Conservation (phyloP, 352 stramenopile species). For the Pythium sukuiense region DNA sequence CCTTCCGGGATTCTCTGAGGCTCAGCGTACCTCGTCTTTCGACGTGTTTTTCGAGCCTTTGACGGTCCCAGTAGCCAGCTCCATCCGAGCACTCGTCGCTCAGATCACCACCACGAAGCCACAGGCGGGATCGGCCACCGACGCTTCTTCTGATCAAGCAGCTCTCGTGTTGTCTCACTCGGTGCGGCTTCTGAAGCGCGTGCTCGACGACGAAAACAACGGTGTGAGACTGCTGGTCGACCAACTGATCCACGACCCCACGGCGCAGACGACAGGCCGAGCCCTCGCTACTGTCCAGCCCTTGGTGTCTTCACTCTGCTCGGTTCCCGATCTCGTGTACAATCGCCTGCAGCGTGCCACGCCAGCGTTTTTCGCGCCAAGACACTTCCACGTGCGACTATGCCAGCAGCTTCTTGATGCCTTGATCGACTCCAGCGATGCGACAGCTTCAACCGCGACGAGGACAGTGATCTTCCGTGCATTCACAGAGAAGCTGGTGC, state of each 20-base stretch:
- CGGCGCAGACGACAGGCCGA: conserved; percentile 21
- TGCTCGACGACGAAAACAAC: conserved; percentile 15
- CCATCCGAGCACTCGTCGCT: conserved; percentile 35
- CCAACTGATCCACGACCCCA: conserved; percentile 40
- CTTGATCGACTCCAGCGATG: conserved; percentile 14
- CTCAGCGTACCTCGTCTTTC: conserved; percentile 43
- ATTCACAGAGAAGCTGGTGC: conserved; percentile 61
- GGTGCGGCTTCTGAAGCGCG: conserved; percentile 43
- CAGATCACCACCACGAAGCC: conserved; percentile 36
- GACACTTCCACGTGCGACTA: conserved; percentile 46
- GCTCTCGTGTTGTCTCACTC: conserved; percentile 44
- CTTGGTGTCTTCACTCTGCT: conserved; percentile 14
- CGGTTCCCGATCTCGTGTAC: conserved; percentile 50
- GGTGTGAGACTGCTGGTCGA: conserved; percentile 36
- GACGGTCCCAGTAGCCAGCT: conserved; percentile 36
- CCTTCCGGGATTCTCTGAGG: conserved; percentile 45
- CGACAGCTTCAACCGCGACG: no score
- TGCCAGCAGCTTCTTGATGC: conserved; percentile 41
- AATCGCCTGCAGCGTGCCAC: conserved; percentile 53
- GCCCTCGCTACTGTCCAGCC: conserved; percentile 6
- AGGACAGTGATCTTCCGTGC: conserved; percentile 40
- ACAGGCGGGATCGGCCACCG: neutral
- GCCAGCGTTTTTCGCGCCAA: conserved; percentile 45
- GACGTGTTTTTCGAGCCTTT: conserved; percentile 58
- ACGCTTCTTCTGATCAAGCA: conserved; percentile 28